phyloP scores from a whole-genome alignment of 2,329 filamentous ascomycete species.

The Metarhizium album region DNA sequence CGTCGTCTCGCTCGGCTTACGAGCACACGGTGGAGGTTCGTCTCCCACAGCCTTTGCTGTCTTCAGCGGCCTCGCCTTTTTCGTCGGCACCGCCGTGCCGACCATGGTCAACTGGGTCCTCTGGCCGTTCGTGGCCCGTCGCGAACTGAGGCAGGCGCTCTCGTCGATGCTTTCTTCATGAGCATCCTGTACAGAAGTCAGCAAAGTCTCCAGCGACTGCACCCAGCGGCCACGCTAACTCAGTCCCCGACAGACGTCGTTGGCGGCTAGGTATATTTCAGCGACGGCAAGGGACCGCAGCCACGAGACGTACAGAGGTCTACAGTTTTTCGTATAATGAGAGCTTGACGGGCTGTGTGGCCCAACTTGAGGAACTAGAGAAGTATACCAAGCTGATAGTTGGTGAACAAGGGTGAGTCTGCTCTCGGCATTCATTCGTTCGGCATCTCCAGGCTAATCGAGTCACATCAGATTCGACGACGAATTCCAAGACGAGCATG shows the following conservation, averaged over 20 bases:
- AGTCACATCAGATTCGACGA: slow-evolving; percentile 22
- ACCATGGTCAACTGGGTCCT: slow-evolving; percentile 47
- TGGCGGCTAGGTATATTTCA: slow-evolving; percentile 48
- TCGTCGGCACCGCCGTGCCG: slow-evolving; percentile 42
- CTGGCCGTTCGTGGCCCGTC: slow-evolving; percentile 51
- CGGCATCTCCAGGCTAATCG: not conserved
- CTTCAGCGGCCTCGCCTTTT: slow-evolving; percentile 37
- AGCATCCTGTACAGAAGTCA: slow-evolving; percentile 45
- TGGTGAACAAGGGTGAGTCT: slow-evolving; percentile 37
- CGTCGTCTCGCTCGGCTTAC: slow-evolving; percentile 37
- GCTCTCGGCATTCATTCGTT: not conserved
- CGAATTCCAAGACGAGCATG: slow-evolving; percentile 16
- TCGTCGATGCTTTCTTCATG: slow-evolving; percentile 47
- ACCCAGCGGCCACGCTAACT: not conserved
- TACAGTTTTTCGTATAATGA: slow-evolving; percentile 45
- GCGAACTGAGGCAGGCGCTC: slow-evolving; percentile 44
- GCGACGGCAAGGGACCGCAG: slow-evolving; percentile 40
- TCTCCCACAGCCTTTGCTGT: slow-evolving; percentile 31
- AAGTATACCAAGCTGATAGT: slow-evolving; percentile 47
- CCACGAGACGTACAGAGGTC: slow-evolving; percentile 39
- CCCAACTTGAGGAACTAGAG: slow-evolving; percentile 42
- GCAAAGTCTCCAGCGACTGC: slow-evolving; percentile 4
- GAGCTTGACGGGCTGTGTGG: slow-evolving; percentile 42
- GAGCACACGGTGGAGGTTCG: slow-evolving; percentile 18
- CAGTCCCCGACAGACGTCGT: slow-evolving; percentile 34